A percentile compares a stretch with the other conserved stretches of the same genome.
phyloP scores from a whole-genome alignment of 1,139 yeast genomes.

The Trichomonascaceae sp. region DNA sequence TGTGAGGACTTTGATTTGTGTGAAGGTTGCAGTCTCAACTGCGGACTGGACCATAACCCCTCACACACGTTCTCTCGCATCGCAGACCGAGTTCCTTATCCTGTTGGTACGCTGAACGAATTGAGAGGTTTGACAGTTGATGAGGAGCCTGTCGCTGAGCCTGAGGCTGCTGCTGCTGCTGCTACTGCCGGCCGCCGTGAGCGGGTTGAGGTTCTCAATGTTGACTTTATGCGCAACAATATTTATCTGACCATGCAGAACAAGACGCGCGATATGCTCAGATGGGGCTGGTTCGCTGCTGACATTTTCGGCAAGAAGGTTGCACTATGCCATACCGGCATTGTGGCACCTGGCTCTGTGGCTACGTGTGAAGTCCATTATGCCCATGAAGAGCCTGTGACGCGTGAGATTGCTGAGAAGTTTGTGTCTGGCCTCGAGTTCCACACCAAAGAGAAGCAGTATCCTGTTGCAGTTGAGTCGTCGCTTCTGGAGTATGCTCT shows the following conservation, averaged over 20 bases:
- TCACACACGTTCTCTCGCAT: constrained; percentile 18
- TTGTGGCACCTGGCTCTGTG: background rate
- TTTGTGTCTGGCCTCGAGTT: no score
- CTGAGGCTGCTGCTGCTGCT: no score
- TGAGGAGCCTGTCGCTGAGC: no score
- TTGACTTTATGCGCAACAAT: background rate
- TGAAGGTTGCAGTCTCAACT: constrained; percentile 29
- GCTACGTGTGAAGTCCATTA: background rate
- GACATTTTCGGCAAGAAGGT: no score
- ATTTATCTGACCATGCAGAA: constrained; percentile 2
- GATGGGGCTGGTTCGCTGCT: no score
- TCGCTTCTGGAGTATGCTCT: no score
- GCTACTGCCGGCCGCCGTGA: constrained; percentile 2
- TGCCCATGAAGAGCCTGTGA: background rate
- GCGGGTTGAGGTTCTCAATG: constrained; percentile 1
- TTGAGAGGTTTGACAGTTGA: no score
- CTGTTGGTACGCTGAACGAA: no score
- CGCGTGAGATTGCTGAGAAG: background rate
- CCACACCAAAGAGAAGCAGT: background rate
- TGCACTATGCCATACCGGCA: no score
- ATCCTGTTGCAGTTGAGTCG: background rate
- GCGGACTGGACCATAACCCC: constrained; percentile 12
- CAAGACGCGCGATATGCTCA: background rate
- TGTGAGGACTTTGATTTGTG: constrained; percentile 43
- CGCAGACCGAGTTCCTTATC: no score